A percentile compares a stretch with the other conserved stretches of the same genome.
These are phyloP conservation scores for Naumovozyma dairenensis DNA, from an alignment of 805 yeast species.

Conservation along the genomic window DNA sequence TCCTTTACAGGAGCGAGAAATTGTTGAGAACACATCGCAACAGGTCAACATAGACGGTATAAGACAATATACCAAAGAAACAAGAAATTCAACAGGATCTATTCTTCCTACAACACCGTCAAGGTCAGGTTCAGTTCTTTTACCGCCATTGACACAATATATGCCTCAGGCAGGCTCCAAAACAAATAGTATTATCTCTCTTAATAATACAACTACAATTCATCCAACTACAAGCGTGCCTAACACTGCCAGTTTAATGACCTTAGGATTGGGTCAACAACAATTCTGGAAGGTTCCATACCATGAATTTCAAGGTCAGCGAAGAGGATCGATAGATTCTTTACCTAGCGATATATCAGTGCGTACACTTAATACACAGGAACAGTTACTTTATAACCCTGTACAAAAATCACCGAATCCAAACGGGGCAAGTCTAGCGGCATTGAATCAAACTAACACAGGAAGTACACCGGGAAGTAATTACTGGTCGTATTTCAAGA, in stretches of 20 bases:
- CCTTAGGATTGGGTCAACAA: slow-evolving; percentile 15
- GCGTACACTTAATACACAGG: slow-evolving; percentile 13
- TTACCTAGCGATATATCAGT: slow-evolving; percentile 23
- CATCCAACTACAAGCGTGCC: not conserved
- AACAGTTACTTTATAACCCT: slow-evolving; percentile 13
- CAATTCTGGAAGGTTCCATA: slow-evolving; percentile 31
- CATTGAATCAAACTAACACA: not conserved
- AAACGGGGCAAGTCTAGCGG: slow-evolving; percentile 2
- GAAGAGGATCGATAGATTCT: slow-evolving; percentile 27
- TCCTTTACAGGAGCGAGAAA: too few relatives aligned
- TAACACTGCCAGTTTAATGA: too few relatives aligned
- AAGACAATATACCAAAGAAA: too few relatives aligned
- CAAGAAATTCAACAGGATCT: not conserved
- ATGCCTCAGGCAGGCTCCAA: slow-evolving; percentile 11
- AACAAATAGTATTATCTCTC: not conserved
- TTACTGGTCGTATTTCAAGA: slow-evolving; percentile 19
- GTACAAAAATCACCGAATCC: slow-evolving; percentile 2
- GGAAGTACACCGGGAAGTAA: slow-evolving; percentile 6
- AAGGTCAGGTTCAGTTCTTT: slow-evolving; percentile 14
- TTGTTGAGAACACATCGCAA: too few relatives aligned
- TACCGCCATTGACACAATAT: slow-evolving; percentile 28
- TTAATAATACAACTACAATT: not conserved
- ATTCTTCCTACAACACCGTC: slow-evolving; percentile 9
- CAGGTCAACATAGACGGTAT: too few relatives aligned
- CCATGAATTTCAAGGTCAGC: slow-evolving; percentile 25